A percentile compares a stretch with the other conserved stretches of the same genome.
phyloP scores from a whole-genome alignment of 306 rosid species.

The Medicago ruthenica region DNA sequence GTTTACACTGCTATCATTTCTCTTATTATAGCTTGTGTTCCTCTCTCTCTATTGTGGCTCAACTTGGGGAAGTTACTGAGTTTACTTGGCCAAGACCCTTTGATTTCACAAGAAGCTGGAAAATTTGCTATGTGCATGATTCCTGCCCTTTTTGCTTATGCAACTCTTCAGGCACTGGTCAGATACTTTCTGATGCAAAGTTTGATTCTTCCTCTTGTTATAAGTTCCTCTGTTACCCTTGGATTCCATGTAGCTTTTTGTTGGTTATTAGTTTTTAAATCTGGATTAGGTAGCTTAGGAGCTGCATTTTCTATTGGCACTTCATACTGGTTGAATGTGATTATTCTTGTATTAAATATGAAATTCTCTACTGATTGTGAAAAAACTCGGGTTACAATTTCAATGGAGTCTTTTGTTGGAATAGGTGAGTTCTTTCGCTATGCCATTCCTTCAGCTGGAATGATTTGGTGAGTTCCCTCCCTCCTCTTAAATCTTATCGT shows the following conservation, averaged over 20 bases:
- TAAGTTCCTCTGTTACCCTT: conserved; percentile 55
- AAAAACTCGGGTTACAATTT: conserved; percentile 58
- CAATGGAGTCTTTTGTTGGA: conserved; percentile 67
- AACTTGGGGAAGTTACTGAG: conserved; percentile 58
- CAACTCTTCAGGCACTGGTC: conserved; percentile 63
- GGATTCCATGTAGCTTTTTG: conserved; percentile 68
- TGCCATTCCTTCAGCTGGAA: conserved; percentile 80
- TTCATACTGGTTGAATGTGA: conserved; percentile 83
- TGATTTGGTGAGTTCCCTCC: conserved; percentile 66
- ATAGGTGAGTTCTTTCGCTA: conserved; percentile 61
- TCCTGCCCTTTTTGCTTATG: conserved; percentile 85
- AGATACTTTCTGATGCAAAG: conserved; percentile 73
- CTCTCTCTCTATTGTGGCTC: conserved; percentile 68
- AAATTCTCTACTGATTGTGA: conserved; percentile 55
- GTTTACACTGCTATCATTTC: conserved; percentile 62
- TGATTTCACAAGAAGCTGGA: conserved; percentile 76
- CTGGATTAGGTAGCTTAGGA: conserved; percentile 65
- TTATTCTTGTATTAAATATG: conserved; percentile 63
- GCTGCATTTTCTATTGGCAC: conserved; percentile 77
- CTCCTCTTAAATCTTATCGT: background rate
- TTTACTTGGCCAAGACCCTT: conserved; percentile 83
- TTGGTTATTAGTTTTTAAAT: conserved; percentile 76
- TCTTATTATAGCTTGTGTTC: conserved; percentile 62
- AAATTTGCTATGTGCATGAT: conserved; percentile 64
- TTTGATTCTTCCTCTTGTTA: conserved; percentile 62